Percentiles rank a stretch among this genome's conserved stretches.
Evolutionary conservation across 805 yeast species (phyloP).

Genomic region (Kodamaea fukazawae): DNA sequence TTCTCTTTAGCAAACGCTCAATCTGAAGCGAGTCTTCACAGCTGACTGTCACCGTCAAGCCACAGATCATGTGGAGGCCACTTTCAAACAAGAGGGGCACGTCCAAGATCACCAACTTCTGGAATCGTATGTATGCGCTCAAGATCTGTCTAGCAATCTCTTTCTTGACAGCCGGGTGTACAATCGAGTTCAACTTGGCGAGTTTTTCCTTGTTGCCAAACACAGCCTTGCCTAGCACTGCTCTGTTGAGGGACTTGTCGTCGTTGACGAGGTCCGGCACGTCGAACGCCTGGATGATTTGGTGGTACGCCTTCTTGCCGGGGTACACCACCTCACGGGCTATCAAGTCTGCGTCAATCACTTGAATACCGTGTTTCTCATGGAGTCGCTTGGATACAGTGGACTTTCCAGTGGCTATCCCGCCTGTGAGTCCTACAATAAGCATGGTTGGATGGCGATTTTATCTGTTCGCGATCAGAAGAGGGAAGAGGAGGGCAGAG

Average conservation of each 20-base stretch:
- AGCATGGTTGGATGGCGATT: constrained; percentile 61
- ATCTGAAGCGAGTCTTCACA: constrained; percentile 60
- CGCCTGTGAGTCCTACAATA: constrained; percentile 94
- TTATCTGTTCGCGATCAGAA: constrained; percentile 44
- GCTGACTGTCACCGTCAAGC: constrained; percentile 62
- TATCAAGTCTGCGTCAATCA: constrained; percentile 88
- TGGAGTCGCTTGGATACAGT: constrained; percentile 69
- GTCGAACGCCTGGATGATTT: constrained; percentile 62
- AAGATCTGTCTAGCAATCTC: constrained; percentile 60
- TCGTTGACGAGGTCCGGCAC: constrained; percentile 48
- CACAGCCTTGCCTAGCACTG: constrained; percentile 73
- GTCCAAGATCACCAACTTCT: constrained; percentile 69
- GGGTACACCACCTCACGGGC: constrained; percentile 87
- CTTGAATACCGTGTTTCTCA: constrained; percentile 49
- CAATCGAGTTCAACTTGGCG: constrained; percentile 61
- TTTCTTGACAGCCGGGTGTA: constrained; percentile 82
- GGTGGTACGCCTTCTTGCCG: constrained; percentile 64
- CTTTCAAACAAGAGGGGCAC: constrained; percentile 90
- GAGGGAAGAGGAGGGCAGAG: no score
- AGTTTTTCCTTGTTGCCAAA: constrained; percentile 67
- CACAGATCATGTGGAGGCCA: constrained; percentile 68
- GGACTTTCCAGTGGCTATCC: constrained; percentile 95
- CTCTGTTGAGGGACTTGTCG: constrained; percentile 58
- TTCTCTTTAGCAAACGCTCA: constrained; percentile 61
- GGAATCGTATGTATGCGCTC: constrained; percentile 54